These are phyloP conservation scores for Ettlia oleoabundans DNA, from an alignment of 139 green algal species.

Conservation along the genomic window DNA sequence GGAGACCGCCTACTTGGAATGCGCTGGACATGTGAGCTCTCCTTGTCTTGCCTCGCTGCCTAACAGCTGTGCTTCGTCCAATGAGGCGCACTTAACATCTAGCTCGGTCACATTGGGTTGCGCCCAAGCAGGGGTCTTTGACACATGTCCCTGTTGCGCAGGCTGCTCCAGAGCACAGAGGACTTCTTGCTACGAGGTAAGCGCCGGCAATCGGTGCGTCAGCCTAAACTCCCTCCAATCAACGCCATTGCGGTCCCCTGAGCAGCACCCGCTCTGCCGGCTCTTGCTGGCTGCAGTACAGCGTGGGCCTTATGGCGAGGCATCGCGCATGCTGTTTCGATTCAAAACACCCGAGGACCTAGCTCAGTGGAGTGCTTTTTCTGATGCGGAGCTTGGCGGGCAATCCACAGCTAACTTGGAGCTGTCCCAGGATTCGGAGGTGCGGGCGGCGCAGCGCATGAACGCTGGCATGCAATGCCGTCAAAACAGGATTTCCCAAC, in stretches of 20 bases:
- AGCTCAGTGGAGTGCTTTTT: constrained; percentile 44
- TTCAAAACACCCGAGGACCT: constrained; percentile 51
- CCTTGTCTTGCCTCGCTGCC: too few species aligned
- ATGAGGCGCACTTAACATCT: too few species aligned
- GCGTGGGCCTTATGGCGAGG: constrained; percentile 7
- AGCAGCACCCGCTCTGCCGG: background rate
- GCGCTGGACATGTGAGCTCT: too few species aligned
- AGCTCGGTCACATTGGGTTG: too few species aligned
- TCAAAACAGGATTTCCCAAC: too few species aligned
- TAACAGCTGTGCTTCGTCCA: too few species aligned
- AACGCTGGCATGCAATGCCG: too few species aligned
- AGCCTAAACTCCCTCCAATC: background rate
- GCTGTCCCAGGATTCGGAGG: background rate
- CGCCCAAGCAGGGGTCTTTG: background rate
- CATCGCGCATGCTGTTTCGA: constrained; percentile 32
- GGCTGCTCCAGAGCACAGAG: constrained; percentile 8
- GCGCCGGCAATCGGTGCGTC: background rate
- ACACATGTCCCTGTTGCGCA: background rate
- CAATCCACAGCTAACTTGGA: constrained; percentile 40
- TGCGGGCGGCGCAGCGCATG: too few species aligned
- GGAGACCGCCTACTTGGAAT: too few species aligned
- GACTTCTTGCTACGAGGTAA: constrained; percentile 24
- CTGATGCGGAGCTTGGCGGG: constrained; percentile 50
- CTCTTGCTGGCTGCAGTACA: background rate
- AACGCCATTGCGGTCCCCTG: background rate